Percentiles rank a stretch among this genome's conserved stretches.
Evolutionary conservation across 805 yeast genomes (phyloP).

Genomic region (Candida rishiriensis): DNA sequence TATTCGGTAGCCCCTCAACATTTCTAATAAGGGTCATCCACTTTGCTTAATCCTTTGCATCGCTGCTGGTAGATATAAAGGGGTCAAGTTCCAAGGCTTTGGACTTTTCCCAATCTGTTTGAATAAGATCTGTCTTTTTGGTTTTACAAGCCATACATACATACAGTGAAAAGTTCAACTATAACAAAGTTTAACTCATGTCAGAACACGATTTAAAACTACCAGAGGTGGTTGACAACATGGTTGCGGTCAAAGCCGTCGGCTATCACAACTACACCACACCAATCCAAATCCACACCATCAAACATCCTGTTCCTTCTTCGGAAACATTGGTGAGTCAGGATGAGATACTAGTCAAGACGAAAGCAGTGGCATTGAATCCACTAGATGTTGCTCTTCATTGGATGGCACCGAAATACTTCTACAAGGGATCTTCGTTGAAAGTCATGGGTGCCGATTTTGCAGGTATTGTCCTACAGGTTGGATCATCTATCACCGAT

Average conservation of each 20-base stretch:
- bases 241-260: constrained; percentile 8
- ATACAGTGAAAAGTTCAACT: no score
- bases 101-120: no score
- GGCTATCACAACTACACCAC: constrained; percentile 12
- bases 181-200: no score
- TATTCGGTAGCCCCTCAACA: no score
- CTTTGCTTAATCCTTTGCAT: no score
- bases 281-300: constrained; percentile 3
- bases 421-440: constrained; percentile 3
- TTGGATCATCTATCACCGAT: constrained; percentile 12
- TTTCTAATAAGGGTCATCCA: no score
- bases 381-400: constrained; percentile 19
- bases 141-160: no score
- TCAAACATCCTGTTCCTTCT: constrained; percentile 3
- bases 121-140: no score
- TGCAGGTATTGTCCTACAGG: constrained; percentile 19
- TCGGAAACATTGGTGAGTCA: constrained; percentile 4
- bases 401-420: constrained; percentile 2
- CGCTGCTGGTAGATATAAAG: no score
- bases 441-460: constrained; percentile 23
- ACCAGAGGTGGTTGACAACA: constrained; percentile 6
- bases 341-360: constrained; percentile 14
- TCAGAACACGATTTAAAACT: neutral
- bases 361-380: constrained; percentile 17
- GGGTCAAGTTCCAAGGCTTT: no score